Base-by-base conservation (phyloP, 768 basidiomycete genomes). In the Dentipellis sp. region DNA sequence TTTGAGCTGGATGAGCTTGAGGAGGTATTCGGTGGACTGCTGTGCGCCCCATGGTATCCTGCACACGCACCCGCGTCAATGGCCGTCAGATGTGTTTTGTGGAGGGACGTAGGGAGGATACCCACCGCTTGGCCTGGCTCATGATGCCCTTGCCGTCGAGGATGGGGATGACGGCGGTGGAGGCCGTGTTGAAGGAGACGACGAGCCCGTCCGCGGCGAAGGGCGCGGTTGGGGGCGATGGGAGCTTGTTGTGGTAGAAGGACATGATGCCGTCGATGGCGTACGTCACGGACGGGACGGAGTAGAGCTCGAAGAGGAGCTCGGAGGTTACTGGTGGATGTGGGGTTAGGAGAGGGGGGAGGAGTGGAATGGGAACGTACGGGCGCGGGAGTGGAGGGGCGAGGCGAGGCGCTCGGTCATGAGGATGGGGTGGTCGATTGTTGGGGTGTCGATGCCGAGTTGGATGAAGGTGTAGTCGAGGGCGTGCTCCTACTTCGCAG, bases 21-120 rank as follows among this genome's bases (percentile, higher is more conserved):
- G 81, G 52, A 97, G 78, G 65, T 97, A 89, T 55, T 99, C 97
- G 0, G 91, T 83, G 1, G 92, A 83, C 64, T 97, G 94, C 2
- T 83, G 80, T 22, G 88, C 82, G 23, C 97, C 97, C 91, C 93
- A 98, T 4, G 92, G 89, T 69, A 99, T 90, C 60, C 94, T 97
- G 59, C 4, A 9, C 36, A n/a, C 16, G n/a, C 10, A 19, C 36
- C 52, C 16, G 42, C 17, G 16, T 14, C n/a, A 22, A 19, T 35
- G 45, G 40, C 14, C 21, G 10, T 42, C 8, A 17, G 3, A 40
- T 39, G 17, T 1, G 11, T 22, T 34, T 6, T 21, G 48, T 19
- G 14, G 22, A 49, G 42, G 39, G 4, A 40, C 10, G 19, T 45
- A 10, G 29, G 6, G 48, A 23, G 50, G 29, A 21, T 10, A 54